Base-by-base conservation (phyloP, 2,329 filamentous ascomycete species). In the Fusarium sp. region DNA sequence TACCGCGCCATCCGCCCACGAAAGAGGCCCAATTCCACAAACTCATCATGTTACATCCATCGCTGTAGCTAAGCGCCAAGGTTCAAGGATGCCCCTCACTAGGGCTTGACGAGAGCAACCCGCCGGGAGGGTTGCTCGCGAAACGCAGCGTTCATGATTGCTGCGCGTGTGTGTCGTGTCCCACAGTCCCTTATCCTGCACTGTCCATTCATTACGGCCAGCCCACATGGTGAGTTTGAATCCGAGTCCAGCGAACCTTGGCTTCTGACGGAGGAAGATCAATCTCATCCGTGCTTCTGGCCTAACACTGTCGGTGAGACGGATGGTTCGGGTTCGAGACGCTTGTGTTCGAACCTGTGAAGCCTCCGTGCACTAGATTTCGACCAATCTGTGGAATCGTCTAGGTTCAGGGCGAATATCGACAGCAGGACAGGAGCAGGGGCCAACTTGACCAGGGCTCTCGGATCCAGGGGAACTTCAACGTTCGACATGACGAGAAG, bases 271-370 rank as follows among this genome's bases (percentile, higher is more conserved):
- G 56, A 72, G 59, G 33, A 32, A 66, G 62, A 74, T 72, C 68
- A 70, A 66, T 66, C 32, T 14, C 32, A 57, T 57, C 33, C 52
- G 52, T 35, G 52, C 40, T 63, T 65, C 63, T 56, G 50, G 65
- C 47, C 71, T 65, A 66, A 69, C 43, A 74, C 59, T 75, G 72
- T 74, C 72, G 72, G 72, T 74, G 72, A 74, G 72, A 56, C 50
- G 50, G 63, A 75, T 50, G 62, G 43, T 63, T 52, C 63, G 63
- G 63, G 37, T 54, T 60, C 56, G 63, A 59, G 38, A 57, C 22
- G 43, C 59, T 63, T 64, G 43, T 37, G 45, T 50, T 50, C 45
- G 32, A 72, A 33, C 27, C 43, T 38, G 22, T 25, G 50, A 70
- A 56, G n/a, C 37, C 57, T 63, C 45, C 43, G 50, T 61, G 47